Percentiles rank a stretch among this genome's conserved stretches.
Conservation (phyloP, 495 filamentous ascomycete species). For the Podospora appendiculata region DNA sequence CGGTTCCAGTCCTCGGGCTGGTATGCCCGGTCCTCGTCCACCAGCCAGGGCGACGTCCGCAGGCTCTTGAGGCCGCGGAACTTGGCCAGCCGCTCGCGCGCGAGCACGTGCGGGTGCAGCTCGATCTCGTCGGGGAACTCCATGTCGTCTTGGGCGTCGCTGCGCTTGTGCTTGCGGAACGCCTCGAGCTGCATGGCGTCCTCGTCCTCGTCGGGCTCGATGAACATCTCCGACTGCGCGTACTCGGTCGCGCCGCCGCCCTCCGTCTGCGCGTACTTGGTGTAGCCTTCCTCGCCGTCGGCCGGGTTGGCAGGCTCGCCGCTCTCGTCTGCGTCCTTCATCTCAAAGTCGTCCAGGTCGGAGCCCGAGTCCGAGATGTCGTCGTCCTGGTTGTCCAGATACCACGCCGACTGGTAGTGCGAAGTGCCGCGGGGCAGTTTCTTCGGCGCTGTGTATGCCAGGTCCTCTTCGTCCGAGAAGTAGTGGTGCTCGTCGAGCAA, state of each 20-base stretch:
- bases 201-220: conserved; percentile 79
- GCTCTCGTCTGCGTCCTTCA: conserved; percentile 53
- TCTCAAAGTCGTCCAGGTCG: conserved; percentile 67
- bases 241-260: conserved; percentile 71
- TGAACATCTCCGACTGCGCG: conserved; percentile 83
- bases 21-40: conserved; percentile 71
- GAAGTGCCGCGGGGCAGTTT: conserved; percentile 86
- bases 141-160: conserved; percentile 77
- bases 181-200: conserved; percentile 71
- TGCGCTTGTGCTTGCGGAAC: conserved; percentile 66
- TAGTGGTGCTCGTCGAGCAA: conserved; percentile 96
- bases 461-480: conserved; percentile 82
- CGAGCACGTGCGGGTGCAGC: conserved; percentile 77
- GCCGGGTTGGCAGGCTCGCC: conserved; percentile 49
- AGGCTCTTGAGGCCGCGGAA: conserved; percentile 89
- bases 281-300: conserved; percentile 71
- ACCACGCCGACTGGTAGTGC: conserved; percentile 90
- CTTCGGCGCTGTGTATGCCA: conserved; percentile 46
- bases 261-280: conserved; percentile 64
- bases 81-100: conserved; percentile 72
- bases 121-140: conserved; percentile 98
- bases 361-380: conserved; percentile 70
- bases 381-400: conserved; percentile 57
- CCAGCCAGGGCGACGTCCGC: conserved; percentile 79
- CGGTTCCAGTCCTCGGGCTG: conserved; percentile 87